These are phyloP conservation scores for Plantago ovata DNA, from an alignment of 257 asterid species.

Conservation along the genomic window DNA sequence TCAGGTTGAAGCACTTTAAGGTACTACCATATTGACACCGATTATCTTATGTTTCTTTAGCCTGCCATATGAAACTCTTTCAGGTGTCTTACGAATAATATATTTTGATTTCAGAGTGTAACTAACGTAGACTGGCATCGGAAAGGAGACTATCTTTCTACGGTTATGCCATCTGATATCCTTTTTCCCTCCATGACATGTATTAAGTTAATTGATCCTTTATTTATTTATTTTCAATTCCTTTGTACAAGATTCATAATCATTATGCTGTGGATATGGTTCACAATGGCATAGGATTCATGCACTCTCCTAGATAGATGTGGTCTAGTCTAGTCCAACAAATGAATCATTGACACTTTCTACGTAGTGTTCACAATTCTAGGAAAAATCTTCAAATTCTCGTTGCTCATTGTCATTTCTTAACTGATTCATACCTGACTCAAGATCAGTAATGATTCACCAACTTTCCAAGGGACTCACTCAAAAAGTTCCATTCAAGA, in stretches of 20 bases:
- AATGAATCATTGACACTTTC: not conserved
- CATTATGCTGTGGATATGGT: not conserved
- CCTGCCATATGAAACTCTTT: slow-evolving; percentile 1
- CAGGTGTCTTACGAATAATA: slow-evolving; percentile 16
- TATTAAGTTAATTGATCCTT: slow-evolving; percentile 17
- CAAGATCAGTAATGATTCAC: slow-evolving; percentile 78
- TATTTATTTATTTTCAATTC: slow-evolving; percentile 3
- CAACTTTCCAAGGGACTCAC: slow-evolving; percentile 67
- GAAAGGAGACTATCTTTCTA: slow-evolving; percentile 87
- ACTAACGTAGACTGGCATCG: slow-evolving; percentile 97
- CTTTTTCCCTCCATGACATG: slow-evolving; percentile 40
- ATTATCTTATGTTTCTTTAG: slow-evolving; percentile 4
- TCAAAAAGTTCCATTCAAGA: slow-evolving; percentile 79
- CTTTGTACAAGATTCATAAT: not conserved
- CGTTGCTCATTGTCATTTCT: slow-evolving; percentile 40
- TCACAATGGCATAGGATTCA: not conserved
- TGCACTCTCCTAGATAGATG: too few species aligned
- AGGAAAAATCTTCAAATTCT: not conserved
- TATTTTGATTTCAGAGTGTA: slow-evolving; percentile 61
- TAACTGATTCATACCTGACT: slow-evolving; percentile 66
- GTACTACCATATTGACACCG: slow-evolving; percentile 31
- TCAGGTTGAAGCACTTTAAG: slow-evolving; percentile 90
- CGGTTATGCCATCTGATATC: slow-evolving; percentile 95
- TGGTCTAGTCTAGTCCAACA: slow-evolving; percentile 7
- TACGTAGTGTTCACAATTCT: too few species aligned